A percentile compares a stretch with the other conserved stretches of the same genome.
Conservation (phyloP, 352 stramenopile species). For the Pythium brachiatum region DNA sequence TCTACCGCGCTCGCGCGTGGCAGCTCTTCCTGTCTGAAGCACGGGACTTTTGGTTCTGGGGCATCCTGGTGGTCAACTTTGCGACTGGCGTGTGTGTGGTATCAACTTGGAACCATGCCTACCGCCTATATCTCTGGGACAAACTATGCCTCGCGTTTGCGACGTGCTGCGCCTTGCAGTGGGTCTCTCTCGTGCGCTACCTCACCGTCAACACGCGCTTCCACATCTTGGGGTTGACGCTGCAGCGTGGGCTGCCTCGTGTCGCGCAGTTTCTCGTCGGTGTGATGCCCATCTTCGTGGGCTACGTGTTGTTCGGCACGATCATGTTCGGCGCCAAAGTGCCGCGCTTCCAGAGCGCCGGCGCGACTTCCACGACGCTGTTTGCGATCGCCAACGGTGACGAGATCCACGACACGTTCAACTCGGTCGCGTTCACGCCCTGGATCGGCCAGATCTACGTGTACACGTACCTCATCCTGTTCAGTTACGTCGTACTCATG, state of each 20-base stretch:
- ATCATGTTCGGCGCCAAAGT: constrained; percentile 85
- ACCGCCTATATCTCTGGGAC: constrained; percentile 52
- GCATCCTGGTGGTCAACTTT: constrained; percentile 48
- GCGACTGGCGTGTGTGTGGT: constrained; percentile 49
- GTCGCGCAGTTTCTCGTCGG: constrained; percentile 80
- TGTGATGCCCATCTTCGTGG: constrained; percentile 82
- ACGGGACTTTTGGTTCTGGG: constrained; percentile 71
- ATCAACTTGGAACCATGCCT: constrained; percentile 51
- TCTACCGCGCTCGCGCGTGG: constrained; percentile 20
- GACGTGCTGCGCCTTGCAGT: constrained; percentile 66
- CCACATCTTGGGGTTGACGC: constrained; percentile 75
- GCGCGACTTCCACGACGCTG: constrained; percentile 68
- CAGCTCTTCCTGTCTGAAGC: constrained; percentile 23
- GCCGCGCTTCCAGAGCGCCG: constrained; percentile 67
- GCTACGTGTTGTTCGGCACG: constrained; percentile 83
- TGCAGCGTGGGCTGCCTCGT: constrained; percentile 61
- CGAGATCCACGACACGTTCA: constrained; percentile 87
- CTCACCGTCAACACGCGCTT: constrained; percentile 66
- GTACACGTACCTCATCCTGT: constrained; percentile 85
- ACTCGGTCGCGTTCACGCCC: constrained; percentile 59
- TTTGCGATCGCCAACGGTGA: constrained; percentile 88
- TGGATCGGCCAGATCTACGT: constrained; percentile 84
- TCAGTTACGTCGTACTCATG: constrained; percentile 89
- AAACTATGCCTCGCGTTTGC: constrained; percentile 60
- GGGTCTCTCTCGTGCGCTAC: constrained; percentile 73